Evolutionary conservation across 306 rosid genomes (phyloP), one percentile per base, ranked within the genome.

Genomic region (Fagus sylvatica): DNA sequence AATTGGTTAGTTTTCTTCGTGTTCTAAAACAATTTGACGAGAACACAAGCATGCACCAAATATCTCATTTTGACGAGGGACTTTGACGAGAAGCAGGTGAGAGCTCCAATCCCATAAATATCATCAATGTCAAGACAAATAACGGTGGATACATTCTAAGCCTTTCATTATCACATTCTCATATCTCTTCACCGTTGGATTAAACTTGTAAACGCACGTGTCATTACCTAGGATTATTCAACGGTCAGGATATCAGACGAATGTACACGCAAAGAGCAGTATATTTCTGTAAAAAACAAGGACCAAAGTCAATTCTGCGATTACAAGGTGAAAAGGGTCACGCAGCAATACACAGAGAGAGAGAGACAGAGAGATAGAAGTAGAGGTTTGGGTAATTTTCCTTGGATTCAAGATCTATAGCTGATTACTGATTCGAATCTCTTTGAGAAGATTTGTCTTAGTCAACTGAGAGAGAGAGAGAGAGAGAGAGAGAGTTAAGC

Each of bases 281-380:
- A 54, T 5, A 57, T 34, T 67, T 16, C 39, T 56, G 69, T 51
- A 43, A 41, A 53, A 69, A 74, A 51, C 34, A 28, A 30, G 15
- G 59, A 64, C 74, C 37, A 34, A 84, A 81, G 94, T 90, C 90
- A 86, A 88, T 83, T 85, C 78, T 74, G 66, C 69, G 71, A 40
- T n/a, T 0, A 16, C 22, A 41, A 51, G 73, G 75, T 71, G 64
- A 86, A 79, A 79, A 54, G 51, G 11, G 51, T 46, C 4, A 46
- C 51, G 11, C 51, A 46, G 9, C 13, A 46, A 11, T 30, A 9
- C 15, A 19, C 1, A 28, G 64, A 9, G 64, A 56, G 62, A 67
- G 74, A 78, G 73, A 74, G 41, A n/a, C n/a, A 68, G 53, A 17
- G n/a, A 72, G 37, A 16, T 36, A 41, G 30, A 74, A 74, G 30